phyloP scores from a whole-genome alignment of 106 monocot genomes.

The Cymbidium sinense region DNA sequence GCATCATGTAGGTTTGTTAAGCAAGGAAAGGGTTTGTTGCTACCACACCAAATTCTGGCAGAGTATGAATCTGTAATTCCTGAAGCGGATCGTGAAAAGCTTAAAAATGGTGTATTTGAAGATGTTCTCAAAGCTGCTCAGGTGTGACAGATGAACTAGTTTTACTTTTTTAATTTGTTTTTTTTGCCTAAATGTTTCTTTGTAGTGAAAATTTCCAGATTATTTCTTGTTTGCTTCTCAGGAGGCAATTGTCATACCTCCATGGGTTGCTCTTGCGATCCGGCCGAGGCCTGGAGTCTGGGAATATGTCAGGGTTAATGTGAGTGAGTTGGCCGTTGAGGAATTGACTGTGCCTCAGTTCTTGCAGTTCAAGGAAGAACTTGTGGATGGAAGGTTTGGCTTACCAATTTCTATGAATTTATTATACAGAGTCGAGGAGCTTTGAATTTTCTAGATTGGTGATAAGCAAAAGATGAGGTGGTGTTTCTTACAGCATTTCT shows the following conservation, averaged over 20 bases:
- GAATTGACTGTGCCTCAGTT: slow-evolving; percentile 63
- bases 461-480: not conserved
- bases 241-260: slow-evolving; percentile 84
- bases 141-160: slow-evolving; percentile 16
- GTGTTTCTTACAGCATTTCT: not conserved
- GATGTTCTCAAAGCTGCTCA: slow-evolving; percentile 58
- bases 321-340: slow-evolving; percentile 55
- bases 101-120: slow-evolving; percentile 45
- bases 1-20: slow-evolving; percentile 56
- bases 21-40: slow-evolving; percentile 89
- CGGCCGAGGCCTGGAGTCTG: slow-evolving; percentile 88
- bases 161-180: no score
- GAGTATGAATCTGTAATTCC: slow-evolving; percentile 50
- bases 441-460: not conserved
- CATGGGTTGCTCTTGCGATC: slow-evolving; percentile 76
- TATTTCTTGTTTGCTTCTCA: not conserved
- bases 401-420: no score
- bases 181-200: not conserved
- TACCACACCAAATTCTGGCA: slow-evolving; percentile 62
- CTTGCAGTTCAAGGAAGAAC: slow-evolving; percentile 87
- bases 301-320: slow-evolving; percentile 71
- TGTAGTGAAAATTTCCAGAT: not conserved
- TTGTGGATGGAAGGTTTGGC: slow-evolving; percentile 56
- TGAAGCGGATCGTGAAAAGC: slow-evolving; percentile 29
- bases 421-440: no score